Percentiles rank a stretch among this genome's conserved stretches.
phyloP scores from a whole-genome alignment of 169 alveolate genomes.

The Toxoplasma gondii region DNA sequence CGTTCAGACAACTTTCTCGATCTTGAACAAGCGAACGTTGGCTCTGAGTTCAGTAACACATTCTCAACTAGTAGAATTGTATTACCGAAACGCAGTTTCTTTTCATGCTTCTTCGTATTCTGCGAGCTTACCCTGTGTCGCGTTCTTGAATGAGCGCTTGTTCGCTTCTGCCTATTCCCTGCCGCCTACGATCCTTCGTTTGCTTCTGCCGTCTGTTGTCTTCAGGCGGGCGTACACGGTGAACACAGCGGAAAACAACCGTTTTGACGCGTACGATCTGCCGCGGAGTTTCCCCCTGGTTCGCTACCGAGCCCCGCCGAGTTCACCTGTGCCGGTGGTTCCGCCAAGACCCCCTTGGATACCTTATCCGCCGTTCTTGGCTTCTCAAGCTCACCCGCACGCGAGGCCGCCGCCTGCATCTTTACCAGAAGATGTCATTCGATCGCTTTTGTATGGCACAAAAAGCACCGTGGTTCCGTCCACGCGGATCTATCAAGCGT shows the following conservation, averaged over 20 bases:
- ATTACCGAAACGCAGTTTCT: too few species aligned
- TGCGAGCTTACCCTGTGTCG: too few species aligned
- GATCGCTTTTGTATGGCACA: background rate
- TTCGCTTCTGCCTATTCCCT: background rate
- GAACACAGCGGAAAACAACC: background rate
- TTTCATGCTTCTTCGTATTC: too few species aligned
- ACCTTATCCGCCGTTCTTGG: slow-evolving; percentile 4
- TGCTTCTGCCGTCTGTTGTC: background rate
- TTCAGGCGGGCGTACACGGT: background rate
- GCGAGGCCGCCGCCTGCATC: background rate
- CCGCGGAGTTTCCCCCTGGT: background rate
- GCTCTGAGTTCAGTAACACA: too few species aligned
- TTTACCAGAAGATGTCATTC: background rate
- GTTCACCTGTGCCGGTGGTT: background rate
- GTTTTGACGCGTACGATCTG: slow-evolving; percentile 20
- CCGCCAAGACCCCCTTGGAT: background rate
- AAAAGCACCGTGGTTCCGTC: background rate
- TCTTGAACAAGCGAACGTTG: too few species aligned
- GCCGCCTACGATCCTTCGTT: background rate
- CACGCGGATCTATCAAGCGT: background rate
- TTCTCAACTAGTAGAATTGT: too few species aligned
- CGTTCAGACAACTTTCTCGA: too few species aligned
- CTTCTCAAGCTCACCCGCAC: background rate
- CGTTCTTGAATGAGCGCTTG: too few species aligned
- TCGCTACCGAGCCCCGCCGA: slow-evolving; percentile 1